Base-by-base conservation (phyloP, 768 basidiomycete species). In the Asterophora parasitica region DNA sequence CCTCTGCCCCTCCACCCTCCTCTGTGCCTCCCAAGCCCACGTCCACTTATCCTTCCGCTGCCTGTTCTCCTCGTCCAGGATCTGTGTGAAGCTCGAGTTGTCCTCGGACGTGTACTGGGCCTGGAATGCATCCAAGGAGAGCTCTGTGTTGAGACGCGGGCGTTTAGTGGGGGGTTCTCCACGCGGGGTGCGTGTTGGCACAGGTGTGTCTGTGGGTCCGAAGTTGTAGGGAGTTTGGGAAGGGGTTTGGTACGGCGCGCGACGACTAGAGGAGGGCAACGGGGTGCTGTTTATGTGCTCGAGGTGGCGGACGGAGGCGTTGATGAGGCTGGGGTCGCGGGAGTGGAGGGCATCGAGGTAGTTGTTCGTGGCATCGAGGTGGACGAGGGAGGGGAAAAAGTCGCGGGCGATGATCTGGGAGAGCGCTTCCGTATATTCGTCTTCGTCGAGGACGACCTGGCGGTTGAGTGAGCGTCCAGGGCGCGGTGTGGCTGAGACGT, bases 11-110 rank as follows among this genome's bases (percentile, higher is more conserved):
- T 89, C 85, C 1, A 93, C 92, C 58, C 79, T 72, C 64, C 69
- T 74, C 73, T 98, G 92, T 6, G 92, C 93, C 34, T 91, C 86
- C 83, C 87, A 99, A 2, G 94, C 96, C 96, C 96, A 99, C 0
- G 69, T 80, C 74, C 84, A 92, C 63, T 72, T 82, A 61, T 90
- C 88, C 61, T 82, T 83, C 50, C 92, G 76, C 56, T 77, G 75
- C 64, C 74, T 70, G 61, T 99, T 98, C 73, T 97, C 95, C 46
- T 86, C 82, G 49, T 92, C 82, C 46, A 99, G 68, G 50, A 98
- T 94, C 53, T 90, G 76, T 7, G 92, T 91, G 63, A 99, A 98
- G 50, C 93, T 96, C 4, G 94, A 83, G 64, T 99, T 99, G 66
- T 99, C 96, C 61, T 97, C 93, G 0, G 93, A 96, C 1, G 96